These are phyloP conservation scores for Myxozyma vanderwaltii DNA, from an alignment of 805 yeast genomes.

Conservation along the genomic window DNA sequence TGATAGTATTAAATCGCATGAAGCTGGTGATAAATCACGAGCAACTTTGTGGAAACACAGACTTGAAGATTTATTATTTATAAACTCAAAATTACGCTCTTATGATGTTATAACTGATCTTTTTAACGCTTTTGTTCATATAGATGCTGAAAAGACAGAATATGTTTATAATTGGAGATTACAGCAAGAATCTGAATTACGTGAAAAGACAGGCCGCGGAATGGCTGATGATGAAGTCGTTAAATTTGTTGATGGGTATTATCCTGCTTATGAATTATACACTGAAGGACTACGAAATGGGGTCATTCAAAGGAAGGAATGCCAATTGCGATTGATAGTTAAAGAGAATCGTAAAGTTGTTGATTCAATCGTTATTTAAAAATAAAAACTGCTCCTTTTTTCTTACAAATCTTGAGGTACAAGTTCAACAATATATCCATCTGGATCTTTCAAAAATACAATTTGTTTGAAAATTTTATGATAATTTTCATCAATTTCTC, in stretches of 20 bases:
- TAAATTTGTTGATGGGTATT: conserved; percentile 75
- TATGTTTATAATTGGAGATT: conserved; percentile 79
- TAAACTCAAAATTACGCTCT: conserved; percentile 55
- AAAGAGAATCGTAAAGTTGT: conserved; percentile 7
- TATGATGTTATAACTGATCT: conserved; percentile 59
- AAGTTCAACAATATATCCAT: conserved; percentile 95
- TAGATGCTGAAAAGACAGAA: conserved; percentile 60
- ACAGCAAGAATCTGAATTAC: conserved; percentile 67
- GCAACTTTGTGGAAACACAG: conserved; percentile 39
- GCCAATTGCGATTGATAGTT: conserved; percentile 34
- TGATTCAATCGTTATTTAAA: background rate
- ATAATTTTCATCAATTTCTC: conserved; percentile 4
- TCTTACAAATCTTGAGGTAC: conserved; percentile 9
- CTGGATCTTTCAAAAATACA: conserved; percentile 93
- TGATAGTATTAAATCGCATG: background rate
- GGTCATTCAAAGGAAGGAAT: conserved; percentile 36
- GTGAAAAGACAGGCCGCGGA: conserved; percentile 57
- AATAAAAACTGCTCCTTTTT: background rate
- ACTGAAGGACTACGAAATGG: conserved; percentile 47
- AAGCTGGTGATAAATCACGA: conserved; percentile 18
- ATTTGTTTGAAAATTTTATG: conserved; percentile 50
- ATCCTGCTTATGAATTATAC: conserved; percentile 81
- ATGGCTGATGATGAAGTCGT: conserved; percentile 76
- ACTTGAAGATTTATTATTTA: conserved; percentile 39
- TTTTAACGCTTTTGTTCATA: conserved; percentile 62